A percentile compares a stretch with the other conserved stretches of the same genome.
phyloP scores from a whole-genome alignment of 176 grass and related monocot species.

The Ensete ventricosum region DNA sequence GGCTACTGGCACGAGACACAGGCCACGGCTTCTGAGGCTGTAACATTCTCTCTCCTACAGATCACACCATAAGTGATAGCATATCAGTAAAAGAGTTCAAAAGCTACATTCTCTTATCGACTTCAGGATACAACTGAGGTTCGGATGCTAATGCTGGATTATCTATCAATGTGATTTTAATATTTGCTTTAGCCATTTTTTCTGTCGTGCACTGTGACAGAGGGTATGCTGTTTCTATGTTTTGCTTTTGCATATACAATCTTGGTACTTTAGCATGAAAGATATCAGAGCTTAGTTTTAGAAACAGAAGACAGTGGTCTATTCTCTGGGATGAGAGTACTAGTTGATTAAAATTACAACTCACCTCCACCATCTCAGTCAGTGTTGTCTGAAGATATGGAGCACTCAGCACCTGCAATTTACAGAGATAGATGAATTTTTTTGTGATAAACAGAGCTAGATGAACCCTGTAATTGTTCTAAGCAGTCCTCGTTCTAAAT shows the following conservation, averaged over 20 bases:
- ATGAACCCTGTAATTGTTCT: not conserved
- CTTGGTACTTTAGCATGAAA: too few relatives aligned
- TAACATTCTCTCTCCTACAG: slow-evolving; percentile 51
- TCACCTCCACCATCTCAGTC: slow-evolving; percentile 47
- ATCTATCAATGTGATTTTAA: too few relatives aligned
- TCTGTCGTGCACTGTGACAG: too few relatives aligned
- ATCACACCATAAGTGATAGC: slow-evolving; percentile 1
- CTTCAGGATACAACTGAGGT: too few relatives aligned
- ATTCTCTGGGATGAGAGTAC: not conserved
- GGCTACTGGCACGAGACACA: slow-evolving; percentile 75
- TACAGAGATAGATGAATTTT: not conserved
- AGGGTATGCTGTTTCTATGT: too few relatives aligned
- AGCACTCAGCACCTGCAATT: slow-evolving; percentile 64
- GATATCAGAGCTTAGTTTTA: too few relatives aligned
- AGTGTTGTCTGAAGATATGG: slow-evolving; percentile 55
- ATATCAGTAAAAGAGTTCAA: not conserved
- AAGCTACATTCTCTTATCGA: too few relatives aligned
- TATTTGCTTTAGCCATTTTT: too few relatives aligned
- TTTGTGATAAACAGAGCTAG: not conserved
- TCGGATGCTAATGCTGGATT: too few relatives aligned
- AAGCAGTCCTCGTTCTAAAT: not conserved
- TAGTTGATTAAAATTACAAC: not conserved
- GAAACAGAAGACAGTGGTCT: too few relatives aligned
- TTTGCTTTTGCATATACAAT: too few relatives aligned
- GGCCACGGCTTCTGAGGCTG: slow-evolving; percentile 70